Conservation (phyloP, 2,329 filamentous ascomycete genomes). For the Aulographum hederae region DNA sequence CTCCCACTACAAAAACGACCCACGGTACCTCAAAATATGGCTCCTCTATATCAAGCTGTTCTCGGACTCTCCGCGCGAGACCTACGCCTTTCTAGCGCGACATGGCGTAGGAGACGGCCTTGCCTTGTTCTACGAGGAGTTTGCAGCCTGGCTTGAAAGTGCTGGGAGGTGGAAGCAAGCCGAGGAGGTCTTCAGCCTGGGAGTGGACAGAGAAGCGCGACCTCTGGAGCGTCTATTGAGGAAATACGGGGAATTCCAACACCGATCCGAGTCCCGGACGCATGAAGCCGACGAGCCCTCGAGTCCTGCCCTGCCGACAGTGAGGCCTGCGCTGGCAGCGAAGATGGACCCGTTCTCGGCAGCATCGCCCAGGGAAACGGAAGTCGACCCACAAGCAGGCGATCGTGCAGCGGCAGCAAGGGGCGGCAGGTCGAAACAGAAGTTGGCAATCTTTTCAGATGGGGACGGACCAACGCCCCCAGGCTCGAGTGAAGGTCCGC, state of each 20-base stretch:
- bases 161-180: slow-evolving; percentile 75
- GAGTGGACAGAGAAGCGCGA: slow-evolving; percentile 73
- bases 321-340: slow-evolving; percentile 66
- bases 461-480: slow-evolving; percentile 34
- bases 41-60: slow-evolving; percentile 86
- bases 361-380: slow-evolving; percentile 33
- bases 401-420: slow-evolving; percentile 20
- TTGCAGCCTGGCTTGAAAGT: slow-evolving; percentile 78
- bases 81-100: slow-evolving; percentile 76
- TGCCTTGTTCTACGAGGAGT: slow-evolving; percentile 92
- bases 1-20: slow-evolving; percentile 83
- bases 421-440: slow-evolving; percentile 45
- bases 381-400: slow-evolving; percentile 48
- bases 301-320: slow-evolving; percentile 70
- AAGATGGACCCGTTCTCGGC: slow-evolving; percentile 68
- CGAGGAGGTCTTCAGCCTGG: slow-evolving; percentile 81
- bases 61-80: slow-evolving; percentile 81
- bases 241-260: slow-evolving; percentile 85
- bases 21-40: slow-evolving; percentile 85
- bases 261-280: slow-evolving; percentile 50
- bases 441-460: slow-evolving; percentile 85
- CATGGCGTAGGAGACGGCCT: slow-evolving; percentile 74
- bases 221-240: slow-evolving; percentile 65
- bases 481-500: slow-evolving; percentile 36
- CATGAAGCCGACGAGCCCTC: slow-evolving; percentile 47